phyloP scores from a whole-genome alignment of 2,329 filamentous ascomycete species.

The Neurospora crassa region DNA sequence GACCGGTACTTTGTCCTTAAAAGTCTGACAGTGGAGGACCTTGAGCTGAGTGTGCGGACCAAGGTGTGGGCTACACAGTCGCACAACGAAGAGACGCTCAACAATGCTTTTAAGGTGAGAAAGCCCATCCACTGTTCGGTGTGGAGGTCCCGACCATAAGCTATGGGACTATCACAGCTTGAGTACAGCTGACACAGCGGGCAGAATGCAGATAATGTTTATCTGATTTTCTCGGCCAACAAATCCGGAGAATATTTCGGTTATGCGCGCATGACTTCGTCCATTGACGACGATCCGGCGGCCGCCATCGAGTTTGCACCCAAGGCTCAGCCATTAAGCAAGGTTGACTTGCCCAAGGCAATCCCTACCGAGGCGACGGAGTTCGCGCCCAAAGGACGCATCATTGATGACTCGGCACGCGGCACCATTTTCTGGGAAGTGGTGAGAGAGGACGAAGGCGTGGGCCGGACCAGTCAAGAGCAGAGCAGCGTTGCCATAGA shows the following conservation, averaged over 20 bases:
- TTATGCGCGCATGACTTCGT: conserved; percentile 81
- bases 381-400: conserved; percentile 68
- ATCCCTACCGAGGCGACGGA: conserved; percentile 72
- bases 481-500: conserved; percentile 24
- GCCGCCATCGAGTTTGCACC: conserved; percentile 61
- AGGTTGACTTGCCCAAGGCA: conserved; percentile 63
- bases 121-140: background rate
- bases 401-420: conserved; percentile 87
- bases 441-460: conserved; percentile 46
- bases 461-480: conserved; percentile 22
- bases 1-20: conserved; percentile 91
- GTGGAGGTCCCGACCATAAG: background rate
- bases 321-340: conserved; percentile 47
- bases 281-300: conserved; percentile 67
- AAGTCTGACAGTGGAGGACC: conserved; percentile 81
- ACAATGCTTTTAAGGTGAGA: conserved; percentile 70
- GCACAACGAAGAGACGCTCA: conserved; percentile 80
- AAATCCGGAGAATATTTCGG: conserved; percentile 97
- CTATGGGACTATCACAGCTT: background rate
- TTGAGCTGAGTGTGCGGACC: conserved; percentile 79
- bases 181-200: background rate
- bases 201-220: conserved; percentile 73
- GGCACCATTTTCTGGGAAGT: conserved; percentile 97
- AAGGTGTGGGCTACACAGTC: conserved; percentile 91
- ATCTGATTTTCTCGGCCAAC: conserved; percentile 90